phyloP scores from a whole-genome alignment of 345 rosid species.

The Sisymbrium altissimum region DNA sequence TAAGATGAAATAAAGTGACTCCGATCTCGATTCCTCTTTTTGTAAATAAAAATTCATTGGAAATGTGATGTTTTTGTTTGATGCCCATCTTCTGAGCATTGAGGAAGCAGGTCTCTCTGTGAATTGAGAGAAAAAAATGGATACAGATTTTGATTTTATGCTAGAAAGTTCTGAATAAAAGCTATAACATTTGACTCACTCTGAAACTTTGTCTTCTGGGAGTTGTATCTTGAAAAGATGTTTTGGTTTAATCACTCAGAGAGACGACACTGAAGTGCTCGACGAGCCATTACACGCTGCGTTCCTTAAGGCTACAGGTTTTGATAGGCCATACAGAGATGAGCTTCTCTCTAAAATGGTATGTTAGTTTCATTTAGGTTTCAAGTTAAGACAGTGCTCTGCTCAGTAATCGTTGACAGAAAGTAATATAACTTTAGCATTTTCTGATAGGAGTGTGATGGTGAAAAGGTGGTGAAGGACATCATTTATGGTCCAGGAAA shows the following conservation, averaged over 20 bases:
- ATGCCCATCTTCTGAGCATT: too few species aligned
- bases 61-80: too few species aligned
- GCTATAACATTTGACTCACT: not conserved
- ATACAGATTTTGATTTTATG: too few species aligned
- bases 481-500: constrained; percentile 61
- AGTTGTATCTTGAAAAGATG: not conserved
- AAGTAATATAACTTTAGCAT: not conserved
- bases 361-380: not conserved
- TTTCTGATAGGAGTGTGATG: constrained; percentile 60
- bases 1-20: not conserved
- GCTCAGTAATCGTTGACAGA: not conserved
- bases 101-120: too few species aligned
- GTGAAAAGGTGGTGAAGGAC: constrained; percentile 63
- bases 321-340: constrained; percentile 67
- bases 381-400: not conserved
- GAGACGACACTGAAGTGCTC: constrained; percentile 74
- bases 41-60: too few species aligned
- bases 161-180: too few species aligned
- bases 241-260: constrained; percentile 32
- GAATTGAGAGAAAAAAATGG: too few species aligned
- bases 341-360: constrained; percentile 68
- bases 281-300: constrained; percentile 73
- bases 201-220: not conserved
- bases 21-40: too few species aligned
- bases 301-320: constrained; percentile 48